Evolutionary conservation across 768 basidiomycete species (phyloP), one percentile per base, ranked within the genome.

Genomic region (Cytidiella melzeri): DNA sequence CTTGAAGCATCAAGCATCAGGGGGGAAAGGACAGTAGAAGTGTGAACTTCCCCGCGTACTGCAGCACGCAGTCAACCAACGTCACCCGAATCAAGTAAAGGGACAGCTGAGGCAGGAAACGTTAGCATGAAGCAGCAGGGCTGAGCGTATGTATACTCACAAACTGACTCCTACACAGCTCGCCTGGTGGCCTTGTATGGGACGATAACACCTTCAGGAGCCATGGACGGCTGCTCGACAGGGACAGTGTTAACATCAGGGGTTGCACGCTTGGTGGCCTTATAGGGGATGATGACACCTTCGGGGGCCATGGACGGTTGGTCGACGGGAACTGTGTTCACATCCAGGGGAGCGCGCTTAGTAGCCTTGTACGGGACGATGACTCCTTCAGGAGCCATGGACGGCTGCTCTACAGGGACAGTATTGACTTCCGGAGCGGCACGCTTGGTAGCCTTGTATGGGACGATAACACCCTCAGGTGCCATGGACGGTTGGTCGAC

Each of bases 401-500:
- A 56, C 1, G 68, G 45, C 1, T 50, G 48, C 24, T 69, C 65
- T 12, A 59, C 64, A 3, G 69, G 66, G 45, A 68, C 61, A 42
- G 59, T 60, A 48, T 61, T 67, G 21, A 54, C 50, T 11, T 57
- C 57, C 12, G 13, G 20, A 53, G 28, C 24, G n/a, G 54, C 61
- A 53, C 52, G 63, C 60, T 52, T 61, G 30, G 45, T 49, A 18
- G 41, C 13, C 43, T 47, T 46, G 54, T 69, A 71, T 1, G 48
- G 56, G 30, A 55, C 60, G 30, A 74, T 59, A 4, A 52, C 45
- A 12, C 73, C 72, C 5, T 64, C 51, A 11, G 61, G 58, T 0
- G 73, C 61, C 43, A 66, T 71, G 38, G 67, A 63, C 0, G 72
- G 36, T 3, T 55, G 41, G 47, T 73, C 65, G 1, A 59, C 68